Base-by-base conservation (phyloP, 768 basidiomycete species). In the Artomyces pyxidatus region DNA sequence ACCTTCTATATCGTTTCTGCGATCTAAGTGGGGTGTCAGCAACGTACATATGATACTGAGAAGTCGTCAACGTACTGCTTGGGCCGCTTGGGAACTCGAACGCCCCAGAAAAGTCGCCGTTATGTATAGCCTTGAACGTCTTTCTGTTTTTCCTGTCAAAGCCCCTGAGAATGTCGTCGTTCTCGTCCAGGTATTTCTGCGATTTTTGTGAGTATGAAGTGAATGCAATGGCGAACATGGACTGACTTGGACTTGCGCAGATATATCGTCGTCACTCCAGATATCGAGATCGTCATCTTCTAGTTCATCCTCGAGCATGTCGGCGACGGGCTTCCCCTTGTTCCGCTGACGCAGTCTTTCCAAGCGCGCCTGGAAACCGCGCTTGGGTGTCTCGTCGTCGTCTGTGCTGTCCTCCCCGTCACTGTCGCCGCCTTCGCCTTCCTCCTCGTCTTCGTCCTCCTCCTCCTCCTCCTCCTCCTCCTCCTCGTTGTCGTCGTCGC, bases 81-180 rank as follows among this genome's bases (percentile, higher is more conserved):
- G 72, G 76, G 2, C 45, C 51, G 46, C 62, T 66, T 45, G 70
- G 51, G 37, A 57, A 55, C 47, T 64, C 61, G 16, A 55, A 58
- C 2, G 61, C 59, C 43, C 70, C 68, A 16, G 63, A 71, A 51
- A 71, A 71, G 40, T 66, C 57, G 4, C 83, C 88, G 56, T 83
- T 68, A 11, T 68, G 69, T 29, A 88, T 70, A 0, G 85, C 74
- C 19, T 67, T 67, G 72, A 88, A 85, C 0, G 83, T 43, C 27
- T 70, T 63, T n/a, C 81, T 81, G 49, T 65, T 63, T 56, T 79
- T 80, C 25, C 75, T 67, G 48, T 77, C 65, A 28, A 60, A 65
- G 8, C 71, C 64, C 19, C 56, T 57, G 3, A 81, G 52, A 25
- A 83, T 67, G 9, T 72, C 71, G 19, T 71, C 69, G 47, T 84